A percentile compares a stretch with the other conserved stretches of the same genome.
These are phyloP conservation scores for Alternaria tenuissima DNA, from an alignment of 2,329 filamentous ascomycete species.

Conservation along the genomic window DNA sequence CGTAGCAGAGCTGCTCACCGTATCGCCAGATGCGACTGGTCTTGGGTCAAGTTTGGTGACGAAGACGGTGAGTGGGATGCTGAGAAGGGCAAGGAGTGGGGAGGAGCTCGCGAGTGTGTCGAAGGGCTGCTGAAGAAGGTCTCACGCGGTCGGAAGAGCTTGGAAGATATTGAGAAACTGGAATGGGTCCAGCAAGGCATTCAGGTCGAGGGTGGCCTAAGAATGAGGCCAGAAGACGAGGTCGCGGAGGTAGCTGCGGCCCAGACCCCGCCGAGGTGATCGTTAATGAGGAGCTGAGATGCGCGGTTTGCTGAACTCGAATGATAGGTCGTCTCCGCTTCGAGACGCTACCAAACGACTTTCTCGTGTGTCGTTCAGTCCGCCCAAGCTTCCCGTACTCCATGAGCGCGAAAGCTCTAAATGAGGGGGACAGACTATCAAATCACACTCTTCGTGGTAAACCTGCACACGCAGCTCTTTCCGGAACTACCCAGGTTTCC, in stretches of 20 bases:
- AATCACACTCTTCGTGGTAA: background rate
- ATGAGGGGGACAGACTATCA: background rate
- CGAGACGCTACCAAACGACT: background rate
- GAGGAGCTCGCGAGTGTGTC: slow-evolving; percentile 80
- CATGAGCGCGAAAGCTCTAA: background rate
- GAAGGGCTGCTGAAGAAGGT: slow-evolving; percentile 86
- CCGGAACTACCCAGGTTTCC: background rate
- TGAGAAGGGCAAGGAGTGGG: slow-evolving; percentile 69
- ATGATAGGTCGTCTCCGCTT: slow-evolving; percentile 1
- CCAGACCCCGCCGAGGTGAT: slow-evolving; percentile 34
- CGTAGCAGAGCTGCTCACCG: slow-evolving; percentile 83
- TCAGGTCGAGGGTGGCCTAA: slow-evolving; percentile 67
- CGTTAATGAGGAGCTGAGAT: slow-evolving; percentile 36
- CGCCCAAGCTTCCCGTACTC: background rate
- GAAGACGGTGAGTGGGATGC: slow-evolving; percentile 87
- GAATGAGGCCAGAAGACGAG: slow-evolving; percentile 61
- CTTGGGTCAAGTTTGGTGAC: slow-evolving; percentile 86
- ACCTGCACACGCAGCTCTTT: slow-evolving; percentile 1
- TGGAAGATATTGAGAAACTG: slow-evolving; percentile 75
- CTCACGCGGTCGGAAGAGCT: slow-evolving; percentile 73
- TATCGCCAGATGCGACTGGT: slow-evolving; percentile 96
- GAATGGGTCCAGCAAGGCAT: slow-evolving; percentile 83
- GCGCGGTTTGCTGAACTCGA: slow-evolving; percentile 4
- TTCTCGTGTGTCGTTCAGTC: background rate
- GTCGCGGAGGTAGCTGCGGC: slow-evolving; percentile 25